phyloP scores from a whole-genome alignment of 192 early-diverging fungal genomes.

The Funneliformis geosporum region DNA sequence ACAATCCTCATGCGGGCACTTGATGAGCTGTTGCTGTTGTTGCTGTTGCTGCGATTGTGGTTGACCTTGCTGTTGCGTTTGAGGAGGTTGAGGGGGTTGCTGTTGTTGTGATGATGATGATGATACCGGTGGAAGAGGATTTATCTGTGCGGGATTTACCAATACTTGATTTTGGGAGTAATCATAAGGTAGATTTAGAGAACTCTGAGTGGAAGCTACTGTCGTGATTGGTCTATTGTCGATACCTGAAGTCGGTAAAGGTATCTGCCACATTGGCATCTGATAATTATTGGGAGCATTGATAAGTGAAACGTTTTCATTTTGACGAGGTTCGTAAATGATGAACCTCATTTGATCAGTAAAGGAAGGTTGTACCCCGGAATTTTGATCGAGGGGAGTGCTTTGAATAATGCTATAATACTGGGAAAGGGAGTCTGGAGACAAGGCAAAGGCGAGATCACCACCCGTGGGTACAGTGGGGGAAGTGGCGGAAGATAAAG shows the following conservation, averaged over 20 bases:
- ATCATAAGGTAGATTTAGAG: neutral
- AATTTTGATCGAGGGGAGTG: neutral
- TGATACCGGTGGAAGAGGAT: conserved; percentile 1
- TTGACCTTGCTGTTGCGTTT: neutral
- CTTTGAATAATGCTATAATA: conserved; percentile 1
- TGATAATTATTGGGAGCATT: neutral
- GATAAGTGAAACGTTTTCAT: conserved; percentile 6
- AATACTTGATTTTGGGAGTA: conserved; percentile 1
- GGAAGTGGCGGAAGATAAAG: neutral
- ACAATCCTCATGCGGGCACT: conserved; percentile 60
- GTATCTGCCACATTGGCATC: neutral
- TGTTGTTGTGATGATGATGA: neutral
- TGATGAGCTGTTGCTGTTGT: conserved; percentile 39
- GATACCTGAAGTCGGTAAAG: neutral
- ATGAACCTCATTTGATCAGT: conserved; percentile 33
- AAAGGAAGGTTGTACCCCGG: neutral
- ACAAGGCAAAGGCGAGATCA: neutral
- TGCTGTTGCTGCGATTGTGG: neutral
- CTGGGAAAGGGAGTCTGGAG: neutral
- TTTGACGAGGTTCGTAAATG: conserved; percentile 31
- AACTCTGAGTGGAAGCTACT: neutral
- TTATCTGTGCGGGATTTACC: conserved; percentile 17
- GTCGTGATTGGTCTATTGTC: conserved; percentile 1
- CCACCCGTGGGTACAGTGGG: neutral
- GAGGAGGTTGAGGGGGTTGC: neutral